A percentile compares a stretch with the other conserved stretches of the same genome.
Evolutionary conservation across 129 eudicot genomes (phyloP).

Genomic region (Sambucus nigra): DNA sequence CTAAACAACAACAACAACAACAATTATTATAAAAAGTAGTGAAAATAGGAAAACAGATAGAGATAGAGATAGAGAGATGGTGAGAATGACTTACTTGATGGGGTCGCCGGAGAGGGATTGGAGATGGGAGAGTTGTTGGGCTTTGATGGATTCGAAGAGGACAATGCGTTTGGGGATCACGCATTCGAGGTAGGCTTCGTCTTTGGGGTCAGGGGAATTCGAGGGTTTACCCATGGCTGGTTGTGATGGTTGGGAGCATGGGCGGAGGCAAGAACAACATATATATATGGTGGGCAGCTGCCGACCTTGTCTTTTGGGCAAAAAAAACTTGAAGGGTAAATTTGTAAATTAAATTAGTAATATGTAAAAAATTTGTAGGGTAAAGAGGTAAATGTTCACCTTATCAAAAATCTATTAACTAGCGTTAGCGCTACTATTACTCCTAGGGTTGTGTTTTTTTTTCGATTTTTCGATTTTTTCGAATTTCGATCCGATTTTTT

Average conservation of each 20-base stretch:
- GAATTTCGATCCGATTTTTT: no score
- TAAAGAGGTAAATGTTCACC: no score
- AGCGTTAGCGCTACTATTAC: no score
- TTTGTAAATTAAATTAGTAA: no score
- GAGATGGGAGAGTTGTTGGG: conserved; percentile 34
- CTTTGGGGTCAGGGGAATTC: conserved; percentile 29
- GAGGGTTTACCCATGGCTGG: conserved; percentile 29
- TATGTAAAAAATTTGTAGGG: no score
- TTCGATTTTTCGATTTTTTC: no score
- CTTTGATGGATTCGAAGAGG: conserved; percentile 46
- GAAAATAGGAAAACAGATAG: not conserved
- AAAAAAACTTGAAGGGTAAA: no score
- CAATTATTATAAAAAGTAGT: not conserved
- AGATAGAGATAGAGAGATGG: not conserved
- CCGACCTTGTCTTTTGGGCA: no score
- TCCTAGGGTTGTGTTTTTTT: no score
- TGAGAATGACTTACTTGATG: conserved; percentile 31
- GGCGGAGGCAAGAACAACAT: no score
- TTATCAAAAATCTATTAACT: no score
- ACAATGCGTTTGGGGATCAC: conserved; percentile 59
- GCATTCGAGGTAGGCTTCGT: conserved; percentile 47
- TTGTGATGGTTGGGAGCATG: not conserved
- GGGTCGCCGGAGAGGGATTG: conserved; percentile 42
- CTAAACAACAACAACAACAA: conserved; percentile 20
- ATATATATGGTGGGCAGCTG: no score